A percentile compares a stretch with the other conserved stretches of the same genome.
Conservation (phyloP, 768 basidiomycete genomes). For the Lentinula sp. region DNA sequence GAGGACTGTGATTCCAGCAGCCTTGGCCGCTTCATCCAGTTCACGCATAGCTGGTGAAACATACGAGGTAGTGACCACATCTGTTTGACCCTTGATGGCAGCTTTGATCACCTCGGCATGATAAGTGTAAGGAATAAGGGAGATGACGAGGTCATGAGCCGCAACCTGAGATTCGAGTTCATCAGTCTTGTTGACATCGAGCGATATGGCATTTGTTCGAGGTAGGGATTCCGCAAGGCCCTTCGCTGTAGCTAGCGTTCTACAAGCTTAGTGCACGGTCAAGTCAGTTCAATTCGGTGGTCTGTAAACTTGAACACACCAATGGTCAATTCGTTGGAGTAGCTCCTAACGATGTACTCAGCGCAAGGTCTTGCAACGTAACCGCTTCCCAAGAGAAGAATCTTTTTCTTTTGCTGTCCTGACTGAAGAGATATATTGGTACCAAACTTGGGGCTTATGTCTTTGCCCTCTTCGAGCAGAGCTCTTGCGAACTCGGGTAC, state of each 20-base stretch:
- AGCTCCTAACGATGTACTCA: constrained; percentile 82
- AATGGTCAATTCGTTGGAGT: constrained; percentile 79
- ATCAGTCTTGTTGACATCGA: constrained; percentile 70
- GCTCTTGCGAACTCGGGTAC: constrained; percentile 89
- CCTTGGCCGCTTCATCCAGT: constrained; percentile 73
- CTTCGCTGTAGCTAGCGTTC: constrained; percentile 75
- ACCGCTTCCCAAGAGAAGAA: constrained; percentile 90
- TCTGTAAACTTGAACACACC: constrained; percentile 36
- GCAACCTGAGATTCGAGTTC: constrained; percentile 80
- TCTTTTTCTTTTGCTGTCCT: constrained; percentile 49
- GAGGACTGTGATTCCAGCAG: constrained; percentile 89
- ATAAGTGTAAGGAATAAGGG: constrained; percentile 92
- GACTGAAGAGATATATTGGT: constrained; percentile 42
- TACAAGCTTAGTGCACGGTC: constrained; percentile 54
- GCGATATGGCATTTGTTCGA: constrained; percentile 64
- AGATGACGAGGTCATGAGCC: constrained; percentile 89
- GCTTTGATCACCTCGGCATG: constrained; percentile 89
- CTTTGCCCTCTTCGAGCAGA: constrained; percentile 65
- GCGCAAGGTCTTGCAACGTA: constrained; percentile 96
- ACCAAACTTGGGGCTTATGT: constrained; percentile 74
- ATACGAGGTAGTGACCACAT: constrained; percentile 96
- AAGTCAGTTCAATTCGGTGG: not conserved
- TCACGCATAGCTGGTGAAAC: constrained; percentile 88
- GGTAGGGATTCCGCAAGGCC: constrained; percentile 64
- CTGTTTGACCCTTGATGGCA: constrained; percentile 78